Percentiles rank a stretch among this genome's conserved stretches.
Evolutionary conservation across 2,329 filamentous ascomycete species (phyloP).

Genomic region (Colletotrichum sp.): DNA sequence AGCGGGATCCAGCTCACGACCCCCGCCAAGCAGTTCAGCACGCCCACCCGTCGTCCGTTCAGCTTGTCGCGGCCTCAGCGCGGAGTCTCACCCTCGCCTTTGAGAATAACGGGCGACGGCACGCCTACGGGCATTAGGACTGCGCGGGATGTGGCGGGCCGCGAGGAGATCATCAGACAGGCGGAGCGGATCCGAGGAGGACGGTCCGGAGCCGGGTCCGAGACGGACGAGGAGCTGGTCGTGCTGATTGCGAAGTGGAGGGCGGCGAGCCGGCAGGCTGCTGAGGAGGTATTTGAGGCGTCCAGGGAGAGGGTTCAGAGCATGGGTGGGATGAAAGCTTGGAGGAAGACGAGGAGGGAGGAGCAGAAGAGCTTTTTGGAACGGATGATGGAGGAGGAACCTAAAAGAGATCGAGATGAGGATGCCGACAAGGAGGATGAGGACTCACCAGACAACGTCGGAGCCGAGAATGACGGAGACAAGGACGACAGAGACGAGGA

Average conservation of each 20-base stretch:
- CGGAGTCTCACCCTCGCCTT: neutral
- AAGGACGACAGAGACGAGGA: neutral
- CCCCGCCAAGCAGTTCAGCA: neutral
- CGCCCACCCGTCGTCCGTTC: conserved; percentile 7
- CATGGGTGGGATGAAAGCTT: conserved; percentile 13
- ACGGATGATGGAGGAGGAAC: conserved; percentile 33
- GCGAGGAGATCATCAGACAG: conserved; percentile 17
- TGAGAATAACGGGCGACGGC: neutral
- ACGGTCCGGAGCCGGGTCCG: neutral
- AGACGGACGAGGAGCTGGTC: conserved; percentile 8
- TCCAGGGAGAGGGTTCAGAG: conserved; percentile 1
- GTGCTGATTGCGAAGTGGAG: conserved; percentile 21
- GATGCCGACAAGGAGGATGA: neutral
- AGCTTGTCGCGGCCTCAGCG: neutral
- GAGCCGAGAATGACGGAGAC: neutral
- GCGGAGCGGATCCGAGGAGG: neutral
- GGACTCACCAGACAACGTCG: neutral
- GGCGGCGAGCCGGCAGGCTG: conserved; percentile 18
- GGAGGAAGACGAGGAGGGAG: conserved; percentile 15
- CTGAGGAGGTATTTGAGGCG: conserved; percentile 19
- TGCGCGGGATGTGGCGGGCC: neutral
- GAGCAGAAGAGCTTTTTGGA: conserved; percentile 34
- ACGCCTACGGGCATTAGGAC: neutral
- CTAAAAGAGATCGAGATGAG: neutral
- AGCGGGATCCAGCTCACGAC: neutral